Evolutionary conservation across 805 yeast species (phyloP), one percentile per base, ranked within the genome.

Genomic region (Ogataea siamensis): DNA sequence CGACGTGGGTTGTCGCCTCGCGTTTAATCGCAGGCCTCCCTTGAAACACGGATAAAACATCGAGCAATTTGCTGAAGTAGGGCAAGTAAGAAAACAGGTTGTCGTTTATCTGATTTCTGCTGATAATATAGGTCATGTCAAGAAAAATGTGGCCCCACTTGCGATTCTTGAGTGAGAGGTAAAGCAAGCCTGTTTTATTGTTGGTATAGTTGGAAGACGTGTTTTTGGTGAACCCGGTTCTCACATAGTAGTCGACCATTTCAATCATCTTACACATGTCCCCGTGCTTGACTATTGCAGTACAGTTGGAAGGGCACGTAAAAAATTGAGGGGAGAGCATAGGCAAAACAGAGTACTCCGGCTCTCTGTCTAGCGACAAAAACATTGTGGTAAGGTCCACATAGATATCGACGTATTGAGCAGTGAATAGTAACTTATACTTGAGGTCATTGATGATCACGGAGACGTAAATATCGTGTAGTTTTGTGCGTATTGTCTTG

Each of bases 281-380:
- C 7, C 87, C 87, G 50, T 79, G 83, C 20, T 67, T 60, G 5
- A 79, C 70, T 17, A 85, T 74, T 18, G 76, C 64, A 1, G 75
- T 73, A 0, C 95, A 80, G 47, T 83, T 81, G 0, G 88, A 75
- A 0, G 97, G 96, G 37, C 95, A 83, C 0, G 97, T 89, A 60
- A 88, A 88, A 15, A 93, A 64, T 61, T 93, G 99, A 0, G 91
- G 80, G 0, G 94, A 79, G 14, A 91, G 63, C 25, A 81, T 76
- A 25, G 80, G 73, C 66, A 89, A 70, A 3, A 85, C 71, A 9
- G 91, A 86, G 38, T 76, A 63, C 50, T 88, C 96, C 0, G 96
- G 95, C 54, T 93, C 98, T 43, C 96, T 71, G 54, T 93, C 99
- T 46, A 78, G 66, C 0, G 73, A 63, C 32, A 85, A 68, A 49